Conservation (phyloP, 805 yeast species). For the Komagataella pseudopastoris region DNA sequence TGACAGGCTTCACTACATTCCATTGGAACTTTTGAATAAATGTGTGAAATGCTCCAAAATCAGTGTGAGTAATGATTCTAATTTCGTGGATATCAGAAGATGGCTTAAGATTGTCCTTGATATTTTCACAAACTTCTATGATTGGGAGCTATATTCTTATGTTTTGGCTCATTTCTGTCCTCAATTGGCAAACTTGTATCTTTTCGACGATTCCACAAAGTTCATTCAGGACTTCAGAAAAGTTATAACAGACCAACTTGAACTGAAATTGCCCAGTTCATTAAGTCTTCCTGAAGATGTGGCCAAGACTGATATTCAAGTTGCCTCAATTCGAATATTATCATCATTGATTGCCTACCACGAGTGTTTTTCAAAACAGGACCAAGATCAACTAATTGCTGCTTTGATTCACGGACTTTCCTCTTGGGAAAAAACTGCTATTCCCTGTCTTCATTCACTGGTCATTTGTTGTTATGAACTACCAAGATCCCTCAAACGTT, state of each 20-base stretch:
- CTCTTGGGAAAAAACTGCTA: conserved; percentile 69
- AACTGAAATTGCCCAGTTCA: conserved; percentile 29
- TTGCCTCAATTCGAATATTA: conserved; percentile 46
- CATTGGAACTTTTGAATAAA: conserved; percentile 23
- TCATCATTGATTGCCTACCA: conserved; percentile 54
- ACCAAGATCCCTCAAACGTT: conserved; percentile 60
- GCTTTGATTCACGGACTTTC: conserved; percentile 48
- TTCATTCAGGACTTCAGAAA: conserved; percentile 26
- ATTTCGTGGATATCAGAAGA: conserved; percentile 25
- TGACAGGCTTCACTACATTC: conserved; percentile 25
- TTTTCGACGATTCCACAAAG: conserved; percentile 31
- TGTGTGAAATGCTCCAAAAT: conserved; percentile 5
- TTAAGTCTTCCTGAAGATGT: conserved; percentile 28
- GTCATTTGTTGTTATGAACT: conserved; percentile 72
- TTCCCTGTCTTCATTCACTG: conserved; percentile 65
- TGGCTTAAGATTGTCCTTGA: conserved; percentile 39
- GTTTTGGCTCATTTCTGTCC: conserved; percentile 57
- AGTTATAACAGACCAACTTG: conserved; percentile 43
- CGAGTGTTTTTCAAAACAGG: conserved; percentile 33
- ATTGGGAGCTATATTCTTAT: conserved; percentile 64
- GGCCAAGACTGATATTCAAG: conserved; percentile 49
- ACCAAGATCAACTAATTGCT: conserved; percentile 50
- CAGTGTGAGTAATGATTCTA: not conserved
- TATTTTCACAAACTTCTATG: conserved; percentile 36
- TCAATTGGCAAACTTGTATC: conserved; percentile 43